Evolutionary conservation across 2,329 filamentous ascomycete genomes (phyloP).

Genomic region (Stachybotrys chartarum): DNA sequence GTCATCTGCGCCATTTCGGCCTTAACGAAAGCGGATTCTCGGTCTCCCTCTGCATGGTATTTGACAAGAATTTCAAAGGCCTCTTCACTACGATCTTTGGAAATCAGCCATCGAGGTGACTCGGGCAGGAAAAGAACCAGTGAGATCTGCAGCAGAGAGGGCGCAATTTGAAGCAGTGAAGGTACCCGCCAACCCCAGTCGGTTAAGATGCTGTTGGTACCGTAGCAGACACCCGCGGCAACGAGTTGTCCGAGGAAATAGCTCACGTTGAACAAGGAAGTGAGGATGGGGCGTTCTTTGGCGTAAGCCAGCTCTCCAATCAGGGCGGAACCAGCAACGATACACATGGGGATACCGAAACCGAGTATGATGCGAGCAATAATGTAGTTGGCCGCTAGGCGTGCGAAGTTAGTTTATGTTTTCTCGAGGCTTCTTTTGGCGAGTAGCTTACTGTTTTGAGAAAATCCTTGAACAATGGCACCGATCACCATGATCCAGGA

Average conservation of each 20-base stretch:
- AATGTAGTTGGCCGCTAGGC: constrained; percentile 45
- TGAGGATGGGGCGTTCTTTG: constrained; percentile 52
- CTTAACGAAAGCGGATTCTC: constrained; percentile 41
- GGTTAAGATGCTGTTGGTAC: constrained; percentile 31
- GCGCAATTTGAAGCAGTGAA: constrained; percentile 37
- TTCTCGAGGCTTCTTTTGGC: not conserved
- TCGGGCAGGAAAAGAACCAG: constrained; percentile 20
- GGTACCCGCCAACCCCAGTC: constrained; percentile 38
- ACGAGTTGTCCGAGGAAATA: constrained; percentile 46
- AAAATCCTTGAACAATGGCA: constrained; percentile 46
- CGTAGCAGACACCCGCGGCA: constrained; percentile 43
- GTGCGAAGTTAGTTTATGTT: not conserved
- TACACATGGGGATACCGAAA: constrained; percentile 52
- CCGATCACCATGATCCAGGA: constrained; percentile 47
- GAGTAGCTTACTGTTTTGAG: constrained; percentile 32
- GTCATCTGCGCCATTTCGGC: not conserved
- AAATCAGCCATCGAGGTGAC: constrained; percentile 19
- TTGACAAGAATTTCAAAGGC: constrained; percentile 48
- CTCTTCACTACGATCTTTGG: constrained; percentile 46
- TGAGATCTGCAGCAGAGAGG: constrained; percentile 31
- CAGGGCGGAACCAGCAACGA: constrained; percentile 50
- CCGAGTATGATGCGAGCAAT: constrained; percentile 52
- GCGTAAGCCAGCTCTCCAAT: constrained; percentile 55
- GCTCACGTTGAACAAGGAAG: constrained; percentile 49
- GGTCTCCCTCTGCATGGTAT: constrained; percentile 52